Evolutionary conservation across 805 yeast genomes (phyloP).

Genomic region (Ogataea parapolymorpha): DNA sequence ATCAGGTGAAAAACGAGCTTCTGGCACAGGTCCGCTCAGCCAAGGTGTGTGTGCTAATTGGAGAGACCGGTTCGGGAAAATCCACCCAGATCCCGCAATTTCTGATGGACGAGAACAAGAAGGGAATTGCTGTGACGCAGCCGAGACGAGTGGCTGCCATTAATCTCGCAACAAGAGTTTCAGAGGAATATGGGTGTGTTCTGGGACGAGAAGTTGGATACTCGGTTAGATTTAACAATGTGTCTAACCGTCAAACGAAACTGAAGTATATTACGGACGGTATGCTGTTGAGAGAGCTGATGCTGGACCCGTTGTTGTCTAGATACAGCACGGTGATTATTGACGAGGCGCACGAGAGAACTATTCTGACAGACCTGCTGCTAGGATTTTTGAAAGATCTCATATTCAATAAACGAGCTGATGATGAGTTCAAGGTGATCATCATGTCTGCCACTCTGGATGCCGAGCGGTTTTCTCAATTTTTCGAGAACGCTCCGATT

Average conservation of each 20-base stretch:
- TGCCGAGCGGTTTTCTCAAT: constrained; percentile 79
- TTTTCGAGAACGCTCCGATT: constrained; percentile 79
- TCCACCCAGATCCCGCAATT: constrained; percentile 97
- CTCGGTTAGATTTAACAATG: constrained; percentile 86
- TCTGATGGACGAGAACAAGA: constrained; percentile 51
- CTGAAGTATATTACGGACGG: constrained; percentile 93
- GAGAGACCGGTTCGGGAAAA: constrained; percentile 94
- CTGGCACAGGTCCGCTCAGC: constrained; percentile 50
- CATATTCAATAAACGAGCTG: constrained; percentile 42
- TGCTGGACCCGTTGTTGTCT: constrained; percentile 63
- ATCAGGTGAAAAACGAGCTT: constrained; percentile 62
- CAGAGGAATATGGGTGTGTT: constrained; percentile 76
- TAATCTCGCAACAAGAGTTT: constrained; percentile 86
- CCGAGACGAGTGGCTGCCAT: constrained; percentile 98
- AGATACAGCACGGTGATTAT: constrained; percentile 75
- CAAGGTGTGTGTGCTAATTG: constrained; percentile 78
- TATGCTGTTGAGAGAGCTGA: constrained; percentile 89
- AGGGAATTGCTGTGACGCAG: constrained; percentile 85
- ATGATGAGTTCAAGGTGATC: constrained; percentile 56
- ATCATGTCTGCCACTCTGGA: constrained; percentile 97
- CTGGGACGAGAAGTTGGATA: constrained; percentile 87
- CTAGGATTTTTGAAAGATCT: constrained; percentile 83
- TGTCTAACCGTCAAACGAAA: constrained; percentile 53
- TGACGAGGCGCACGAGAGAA: constrained; percentile 98
- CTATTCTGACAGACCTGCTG: constrained; percentile 83